Percentiles rank a stretch among this genome's conserved stretches.
These are phyloP conservation scores for Globisporangium camurandrum DNA, from an alignment of 352 stramenopile species.

Conservation along the genomic window DNA sequence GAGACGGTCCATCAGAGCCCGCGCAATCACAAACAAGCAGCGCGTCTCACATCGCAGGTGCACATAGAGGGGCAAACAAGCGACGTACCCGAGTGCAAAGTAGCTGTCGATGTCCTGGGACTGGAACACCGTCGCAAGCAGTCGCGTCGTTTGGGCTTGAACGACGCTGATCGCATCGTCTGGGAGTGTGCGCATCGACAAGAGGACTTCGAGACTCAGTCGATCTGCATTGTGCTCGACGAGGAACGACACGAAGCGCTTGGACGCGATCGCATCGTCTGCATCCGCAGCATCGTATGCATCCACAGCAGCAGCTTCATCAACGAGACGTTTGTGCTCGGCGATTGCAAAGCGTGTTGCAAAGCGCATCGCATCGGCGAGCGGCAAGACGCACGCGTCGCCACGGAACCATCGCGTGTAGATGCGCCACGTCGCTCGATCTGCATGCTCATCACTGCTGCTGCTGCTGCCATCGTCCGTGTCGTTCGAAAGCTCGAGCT, in stretches of 20 bases:
- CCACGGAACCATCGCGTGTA: slow-evolving; percentile 58
- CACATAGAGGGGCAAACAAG: not conserved
- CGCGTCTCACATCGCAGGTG: not conserved
- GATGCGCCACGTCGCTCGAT: slow-evolving; percentile 15
- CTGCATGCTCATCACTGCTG: not conserved
- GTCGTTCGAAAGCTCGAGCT: slow-evolving; percentile 16
- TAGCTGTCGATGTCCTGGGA: slow-evolving; percentile 64
- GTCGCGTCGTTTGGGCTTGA: slow-evolving; percentile 37
- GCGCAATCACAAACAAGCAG: not conserved
- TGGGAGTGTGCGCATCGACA: slow-evolving; percentile 51
- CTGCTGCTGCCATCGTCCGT: not conserved
- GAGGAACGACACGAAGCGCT: slow-evolving; percentile 59
- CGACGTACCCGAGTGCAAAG: slow-evolving; percentile 44
- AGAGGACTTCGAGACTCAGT: slow-evolving; percentile 53
- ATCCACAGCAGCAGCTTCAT: too few species aligned
- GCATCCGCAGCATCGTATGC: not conserved
- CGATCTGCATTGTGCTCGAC: slow-evolving; percentile 56
- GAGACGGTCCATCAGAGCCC: too few species aligned
- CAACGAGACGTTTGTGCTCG: slow-evolving; percentile 38
- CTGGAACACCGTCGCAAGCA: slow-evolving; percentile 67
- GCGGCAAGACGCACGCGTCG: slow-evolving; percentile 39
- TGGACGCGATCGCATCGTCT: slow-evolving; percentile 45
- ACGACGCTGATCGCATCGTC: slow-evolving; percentile 41
- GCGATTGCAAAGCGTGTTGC: slow-evolving; percentile 51
- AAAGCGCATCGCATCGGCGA: slow-evolving; percentile 43